Evolutionary conservation across 352 stramenopile genomes (phyloP), one percentile per base, ranked within the genome.

Genomic region (Pythium rishiriense): DNA sequence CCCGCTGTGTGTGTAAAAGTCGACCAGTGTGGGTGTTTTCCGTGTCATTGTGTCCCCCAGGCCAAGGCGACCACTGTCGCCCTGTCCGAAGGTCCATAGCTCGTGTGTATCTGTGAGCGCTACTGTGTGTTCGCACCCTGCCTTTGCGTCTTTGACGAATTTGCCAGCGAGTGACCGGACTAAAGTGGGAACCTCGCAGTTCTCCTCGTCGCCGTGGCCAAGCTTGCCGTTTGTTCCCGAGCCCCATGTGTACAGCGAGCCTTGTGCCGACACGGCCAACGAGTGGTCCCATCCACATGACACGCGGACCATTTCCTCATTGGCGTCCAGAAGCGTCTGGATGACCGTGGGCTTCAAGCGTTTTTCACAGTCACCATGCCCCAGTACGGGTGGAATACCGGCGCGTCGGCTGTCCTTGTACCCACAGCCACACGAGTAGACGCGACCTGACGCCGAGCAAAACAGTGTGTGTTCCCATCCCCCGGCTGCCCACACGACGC

Each of bases 381-480:
- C 87, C 24, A 95, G 58, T 4, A 95, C 87, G n/a, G 87, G 87
- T 15, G 87, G 87, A 35, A 94, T 85, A 2, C 85, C 85, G 15
- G 81, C 74, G n/a, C 85, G 74, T 12, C 87, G 73, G 62, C 83
- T 93, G 49, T 95, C 87, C 28, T 95, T 95, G 66, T 95, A 95
- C 15, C 87, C 87, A 11, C 84, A 90, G 9, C 87, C 87, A 59
- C 76, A 87, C 1, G 83, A 87, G 51, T 88, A 95, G 24, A 89
- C 81, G 11, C 80, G 76, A 0, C 87, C 87, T 19, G 80, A 83
- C 25, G 68, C 56, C 19, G 79, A 75, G 43, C 79, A 90, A 62
- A 91, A 91, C 19, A 95, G 57, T 14, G 87, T 90, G 49, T 95
- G 87, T 42, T 95, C 87, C 87, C 87, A 95, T 0, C 87, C 85